These are phyloP conservation scores for Mrakia gelida DNA, from an alignment of 768 basidiomycete genomes.

Conservation along the genomic window DNA sequence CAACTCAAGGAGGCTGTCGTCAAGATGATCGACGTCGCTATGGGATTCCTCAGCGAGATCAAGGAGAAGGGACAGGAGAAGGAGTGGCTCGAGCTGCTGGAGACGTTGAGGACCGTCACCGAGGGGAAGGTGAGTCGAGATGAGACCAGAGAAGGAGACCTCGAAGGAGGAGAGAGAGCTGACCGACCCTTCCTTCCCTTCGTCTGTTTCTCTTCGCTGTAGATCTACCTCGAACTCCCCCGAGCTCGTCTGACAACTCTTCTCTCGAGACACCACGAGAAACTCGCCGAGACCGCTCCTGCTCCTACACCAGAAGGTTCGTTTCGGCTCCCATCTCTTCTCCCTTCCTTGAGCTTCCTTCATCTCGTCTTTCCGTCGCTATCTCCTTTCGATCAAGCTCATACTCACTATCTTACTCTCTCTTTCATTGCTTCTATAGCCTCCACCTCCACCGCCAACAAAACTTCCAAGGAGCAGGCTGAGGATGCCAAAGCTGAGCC, in stretches of 20 bases:
- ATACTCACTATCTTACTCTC: neutral
- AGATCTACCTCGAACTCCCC: slow-evolving; percentile 97
- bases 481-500: slow-evolving; percentile 39
- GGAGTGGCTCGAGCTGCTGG: slow-evolving; percentile 78
- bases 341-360: slow-evolving; percentile 5
- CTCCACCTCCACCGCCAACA: slow-evolving; percentile 31
- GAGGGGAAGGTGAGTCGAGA: slow-evolving; percentile 79
- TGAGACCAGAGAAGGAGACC: neutral
- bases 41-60: slow-evolving; percentile 75
- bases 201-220: neutral
- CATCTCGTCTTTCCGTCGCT: slow-evolving; percentile 32
- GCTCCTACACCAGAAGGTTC: slow-evolving; percentile 46
- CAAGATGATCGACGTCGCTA: slow-evolving; percentile 81
- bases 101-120: slow-evolving; percentile 83
- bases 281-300: slow-evolving; percentile 52
- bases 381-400: slow-evolving; percentile 36
- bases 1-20: slow-evolving; percentile 87
- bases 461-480: slow-evolving; percentile 36
- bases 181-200: neutral
- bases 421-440: slow-evolving; percentile 11
- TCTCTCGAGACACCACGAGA: slow-evolving; percentile 80
- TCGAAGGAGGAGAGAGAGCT: neutral
- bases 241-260: slow-evolving; percentile 87
- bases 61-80: slow-evolving; percentile 61
- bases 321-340: neutral